Conservation (phyloP, 75 land plant species). For the Selaginella tamariscina region DNA sequence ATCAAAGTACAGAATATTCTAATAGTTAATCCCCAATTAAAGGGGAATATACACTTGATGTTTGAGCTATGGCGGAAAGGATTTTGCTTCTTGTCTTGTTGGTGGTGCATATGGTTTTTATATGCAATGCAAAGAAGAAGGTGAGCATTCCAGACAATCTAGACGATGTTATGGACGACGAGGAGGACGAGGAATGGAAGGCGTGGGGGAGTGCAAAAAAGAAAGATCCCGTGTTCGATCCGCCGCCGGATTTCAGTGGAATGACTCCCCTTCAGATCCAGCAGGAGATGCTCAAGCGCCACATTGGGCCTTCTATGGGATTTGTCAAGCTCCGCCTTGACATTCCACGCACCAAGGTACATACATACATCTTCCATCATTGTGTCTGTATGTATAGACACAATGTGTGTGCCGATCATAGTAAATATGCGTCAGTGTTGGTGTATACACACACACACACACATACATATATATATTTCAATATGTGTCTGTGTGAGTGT, state of each 20-base stretch:
- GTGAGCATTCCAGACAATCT: slow-evolving; percentile 74
- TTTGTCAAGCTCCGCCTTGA: slow-evolving; percentile 82
- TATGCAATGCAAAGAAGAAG: too few species aligned
- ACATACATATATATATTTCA: too few species aligned
- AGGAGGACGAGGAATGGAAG: slow-evolving; percentile 95
- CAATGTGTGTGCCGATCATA: neutral
- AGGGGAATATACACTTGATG: too few species aligned
- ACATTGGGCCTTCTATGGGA: slow-evolving; percentile 60
- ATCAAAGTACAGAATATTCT: too few species aligned
- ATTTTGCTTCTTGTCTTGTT: too few species aligned
- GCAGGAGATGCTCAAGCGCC: slow-evolving; percentile 67
- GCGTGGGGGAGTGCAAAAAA: slow-evolving; percentile 65
- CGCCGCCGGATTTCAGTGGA: slow-evolving; percentile 37
- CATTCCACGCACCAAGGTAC: slow-evolving; percentile 40
- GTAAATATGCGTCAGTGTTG: neutral
- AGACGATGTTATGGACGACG: slow-evolving; percentile 90
- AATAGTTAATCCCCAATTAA: too few species aligned
- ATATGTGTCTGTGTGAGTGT: too few species aligned
- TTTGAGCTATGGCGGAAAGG: too few species aligned
- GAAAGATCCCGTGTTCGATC: slow-evolving; percentile 18
- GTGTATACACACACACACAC: neutral
- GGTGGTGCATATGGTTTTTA: too few species aligned
- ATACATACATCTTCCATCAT: neutral
- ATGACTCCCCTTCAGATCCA: slow-evolving; percentile 46
- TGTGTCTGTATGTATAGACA: neutral